Evolutionary conservation across 2,329 filamentous ascomycete species (phyloP).

Genomic region (Falciphora oryzae): DNA sequence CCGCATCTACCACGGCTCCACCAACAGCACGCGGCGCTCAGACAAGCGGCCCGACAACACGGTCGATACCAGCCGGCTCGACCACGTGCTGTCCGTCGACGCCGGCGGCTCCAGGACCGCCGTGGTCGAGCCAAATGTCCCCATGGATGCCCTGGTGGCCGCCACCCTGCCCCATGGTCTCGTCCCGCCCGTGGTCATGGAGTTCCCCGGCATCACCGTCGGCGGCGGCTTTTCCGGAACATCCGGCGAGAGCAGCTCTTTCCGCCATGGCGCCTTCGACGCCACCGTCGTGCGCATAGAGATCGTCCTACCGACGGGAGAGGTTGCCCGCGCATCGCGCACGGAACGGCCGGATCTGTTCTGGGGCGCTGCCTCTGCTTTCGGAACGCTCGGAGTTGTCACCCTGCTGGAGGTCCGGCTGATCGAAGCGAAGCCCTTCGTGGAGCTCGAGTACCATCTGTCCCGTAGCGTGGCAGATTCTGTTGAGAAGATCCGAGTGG

Average conservation of each 20-base stretch:
- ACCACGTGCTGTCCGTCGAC: constrained; percentile 58
- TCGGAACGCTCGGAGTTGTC: constrained; percentile 55
- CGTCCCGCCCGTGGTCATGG: constrained; percentile 62
- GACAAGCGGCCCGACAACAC: constrained; percentile 44
- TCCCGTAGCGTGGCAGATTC: constrained; percentile 36
- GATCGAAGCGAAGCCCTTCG: constrained; percentile 45
- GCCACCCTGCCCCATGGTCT: constrained; percentile 49
- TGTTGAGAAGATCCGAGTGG: constrained; percentile 33
- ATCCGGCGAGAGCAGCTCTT: constrained; percentile 61
- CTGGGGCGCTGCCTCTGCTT: constrained; percentile 50
- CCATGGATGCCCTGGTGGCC: constrained; percentile 59
- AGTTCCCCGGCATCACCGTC: constrained; percentile 64
- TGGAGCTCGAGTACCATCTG: constrained; percentile 49
- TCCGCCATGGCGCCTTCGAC: constrained; percentile 62
- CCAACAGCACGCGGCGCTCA: constrained; percentile 65
- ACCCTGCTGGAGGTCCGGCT: constrained; percentile 55
- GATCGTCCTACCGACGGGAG: constrained; percentile 55
- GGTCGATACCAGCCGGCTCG: constrained; percentile 61
- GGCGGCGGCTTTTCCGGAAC: constrained; percentile 64
- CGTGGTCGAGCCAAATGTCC: constrained; percentile 62
- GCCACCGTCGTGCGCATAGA: constrained; percentile 56
- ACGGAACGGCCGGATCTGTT: constrained; percentile 49
- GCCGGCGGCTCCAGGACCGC: constrained; percentile 34
- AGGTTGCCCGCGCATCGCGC: constrained; percentile 41
- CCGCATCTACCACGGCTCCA: constrained; percentile 71